These are phyloP conservation scores for Colletotrichum shisoi DNA, from an alignment of 2,329 filamentous ascomycete species.

Conservation along the genomic window DNA sequence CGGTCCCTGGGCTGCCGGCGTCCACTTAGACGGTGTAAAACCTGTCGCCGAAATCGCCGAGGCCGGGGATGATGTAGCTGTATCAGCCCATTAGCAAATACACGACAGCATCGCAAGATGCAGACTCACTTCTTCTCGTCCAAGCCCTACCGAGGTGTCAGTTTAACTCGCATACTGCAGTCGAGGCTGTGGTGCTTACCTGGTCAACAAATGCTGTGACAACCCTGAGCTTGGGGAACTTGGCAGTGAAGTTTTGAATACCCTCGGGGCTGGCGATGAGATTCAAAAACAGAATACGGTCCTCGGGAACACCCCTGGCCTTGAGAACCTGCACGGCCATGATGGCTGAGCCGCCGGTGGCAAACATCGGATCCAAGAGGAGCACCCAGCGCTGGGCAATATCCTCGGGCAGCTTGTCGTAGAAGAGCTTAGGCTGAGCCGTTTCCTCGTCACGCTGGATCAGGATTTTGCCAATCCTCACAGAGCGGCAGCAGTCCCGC, in stretches of 20 bases:
- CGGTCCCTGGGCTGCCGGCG: neutral
- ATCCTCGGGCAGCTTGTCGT: constrained; percentile 95
- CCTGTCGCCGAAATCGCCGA: constrained; percentile 94
- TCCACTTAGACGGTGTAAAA: constrained; percentile 83
- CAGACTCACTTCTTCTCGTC: constrained; percentile 90
- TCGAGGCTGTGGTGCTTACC: constrained; percentile 49
- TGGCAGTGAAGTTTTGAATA: constrained; percentile 84
- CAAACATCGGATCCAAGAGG: constrained; percentile 97
- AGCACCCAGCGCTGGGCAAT: constrained; percentile 93
- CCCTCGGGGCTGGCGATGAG: constrained; percentile 97
- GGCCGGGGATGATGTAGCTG: constrained; percentile 93
- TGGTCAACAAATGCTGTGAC: constrained; percentile 96
- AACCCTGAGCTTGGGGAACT: constrained; percentile 87
- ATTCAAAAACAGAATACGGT: constrained; percentile 95
- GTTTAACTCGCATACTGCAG: neutral
- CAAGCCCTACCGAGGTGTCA: constrained; percentile 65
- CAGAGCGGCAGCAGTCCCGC: constrained; percentile 95
- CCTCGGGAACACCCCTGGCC: constrained; percentile 88
- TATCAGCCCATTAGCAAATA: constrained; percentile 49
- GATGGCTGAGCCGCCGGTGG: constrained; percentile 92
- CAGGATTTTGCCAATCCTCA: constrained; percentile 96
- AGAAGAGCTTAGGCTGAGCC: constrained; percentile 88
- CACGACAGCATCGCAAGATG: constrained; percentile 32
- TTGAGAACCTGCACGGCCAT: constrained; percentile 97
- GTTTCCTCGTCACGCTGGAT: constrained; percentile 98